Evolutionary conservation across 1,139 yeast genomes (phyloP), one percentile per base, ranked within the genome.

Genomic region (Lodderomyces theae): DNA sequence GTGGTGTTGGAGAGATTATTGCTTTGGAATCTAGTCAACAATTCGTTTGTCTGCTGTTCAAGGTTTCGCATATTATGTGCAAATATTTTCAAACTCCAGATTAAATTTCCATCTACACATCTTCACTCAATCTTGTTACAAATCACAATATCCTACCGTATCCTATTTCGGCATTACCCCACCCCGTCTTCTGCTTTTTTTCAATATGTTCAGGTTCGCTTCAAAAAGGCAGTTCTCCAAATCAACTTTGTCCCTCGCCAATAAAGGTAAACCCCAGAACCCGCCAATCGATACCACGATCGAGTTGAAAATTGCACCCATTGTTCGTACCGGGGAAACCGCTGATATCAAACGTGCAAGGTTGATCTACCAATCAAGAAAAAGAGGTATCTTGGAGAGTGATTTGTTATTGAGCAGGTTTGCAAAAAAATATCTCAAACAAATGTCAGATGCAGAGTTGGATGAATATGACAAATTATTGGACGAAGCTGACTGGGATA

Each of bases 401-500:
- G 98, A 94, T 61, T 68, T 92, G 54, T 67, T 92, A 40, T 72
- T 94, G 44, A 81, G 94, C 16, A 76, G 90, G 45, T 94, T 90
- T 64, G 96, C 97, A 25, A 81, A 88, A 54, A 77, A 77, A 56
- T 77, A 86, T 54, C 69, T 92, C 52, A 62, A 74, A 30, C 54
- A 60, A 0, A 77, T 92, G 71, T 68, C 72, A n/a, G 63, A 69
- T 47, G 83, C 72, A 42, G 86, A 88, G 61, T 68, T 94, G 49
- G 84, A 82, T 42, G 97, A 92, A 63, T 92, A 87, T 61, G 97
- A 92, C 57, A 62, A 74, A 50, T 66, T 92, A 44, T 72, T 92
- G 58, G 96, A 94, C 60, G 96, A 90, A 63, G 79, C 92, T 12
- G 99, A 92, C 61, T 94, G 98, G 98, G 98, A 92, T 60, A 90